These are phyloP conservation scores for Suhomyces atakaporum DNA, from an alignment of 1,139 yeast genomes.

Conservation along the genomic window DNA sequence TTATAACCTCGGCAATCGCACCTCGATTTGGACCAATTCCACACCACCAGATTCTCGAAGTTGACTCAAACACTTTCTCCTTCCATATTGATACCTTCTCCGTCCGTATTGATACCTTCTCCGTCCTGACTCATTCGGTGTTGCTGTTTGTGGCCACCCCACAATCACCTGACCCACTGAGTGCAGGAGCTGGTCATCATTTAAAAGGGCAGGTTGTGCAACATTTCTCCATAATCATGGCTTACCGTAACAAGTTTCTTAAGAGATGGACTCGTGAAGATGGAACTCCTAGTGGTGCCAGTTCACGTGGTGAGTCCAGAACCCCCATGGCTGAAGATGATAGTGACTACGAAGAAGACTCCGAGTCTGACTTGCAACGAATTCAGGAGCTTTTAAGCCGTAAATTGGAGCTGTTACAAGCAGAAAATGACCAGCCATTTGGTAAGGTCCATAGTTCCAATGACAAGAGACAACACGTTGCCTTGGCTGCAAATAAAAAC, in stretches of 20 bases:
- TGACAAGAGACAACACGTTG: slow-evolving; percentile 33
- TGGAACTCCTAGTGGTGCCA: slow-evolving; percentile 17
- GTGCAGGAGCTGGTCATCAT: slow-evolving; percentile 10
- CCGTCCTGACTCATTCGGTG: too few relatives aligned
- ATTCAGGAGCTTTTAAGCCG: slow-evolving; percentile 44
- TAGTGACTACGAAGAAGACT: slow-evolving; percentile 39
- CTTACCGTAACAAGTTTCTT: slow-evolving; percentile 7
- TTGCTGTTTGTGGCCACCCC: too few relatives aligned
- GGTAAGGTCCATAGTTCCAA: slow-evolving; percentile 18
- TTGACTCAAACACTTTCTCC: too few relatives aligned
- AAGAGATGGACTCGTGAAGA: slow-evolving; percentile 18
- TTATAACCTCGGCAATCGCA: too few relatives aligned
- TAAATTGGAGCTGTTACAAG: slow-evolving; percentile 33
- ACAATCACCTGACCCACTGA: slow-evolving; percentile 3
- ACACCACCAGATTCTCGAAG: too few relatives aligned
- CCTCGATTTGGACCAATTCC: too few relatives aligned
- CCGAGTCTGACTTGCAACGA: slow-evolving; percentile 42
- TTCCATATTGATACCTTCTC: too few relatives aligned
- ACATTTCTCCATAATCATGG: slow-evolving; percentile 4
- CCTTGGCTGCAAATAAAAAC: slow-evolving; percentile 33
- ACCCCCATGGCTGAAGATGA: slow-evolving; percentile 46
- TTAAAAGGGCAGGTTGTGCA: slow-evolving; percentile 2
- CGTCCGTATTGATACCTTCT: too few relatives aligned
- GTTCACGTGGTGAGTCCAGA: slow-evolving; percentile 40
- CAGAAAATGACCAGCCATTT: slow-evolving; percentile 17